Percentiles rank a stretch among this genome's conserved stretches.
Conservation (phyloP, 164 flowering plant genomes). For the Protea cynaroides region DNA sequence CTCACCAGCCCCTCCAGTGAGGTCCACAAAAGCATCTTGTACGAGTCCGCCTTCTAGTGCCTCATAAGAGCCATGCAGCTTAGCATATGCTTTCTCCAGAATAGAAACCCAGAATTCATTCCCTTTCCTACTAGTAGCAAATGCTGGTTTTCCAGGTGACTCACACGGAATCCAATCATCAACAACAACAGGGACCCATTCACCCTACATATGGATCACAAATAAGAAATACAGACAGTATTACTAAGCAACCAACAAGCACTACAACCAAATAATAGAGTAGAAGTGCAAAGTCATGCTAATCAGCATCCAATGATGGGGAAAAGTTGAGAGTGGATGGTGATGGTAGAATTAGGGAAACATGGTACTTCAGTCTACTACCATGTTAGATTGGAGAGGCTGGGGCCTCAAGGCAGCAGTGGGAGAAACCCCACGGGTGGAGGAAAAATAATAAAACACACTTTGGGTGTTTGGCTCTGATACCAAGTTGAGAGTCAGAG, state of each 20-base stretch:
- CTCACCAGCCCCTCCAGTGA: slow-evolving; percentile 99
- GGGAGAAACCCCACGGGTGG: no score
- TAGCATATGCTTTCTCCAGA: slow-evolving; percentile 99
- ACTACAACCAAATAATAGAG: not conserved
- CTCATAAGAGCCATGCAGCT: slow-evolving; percentile 97
- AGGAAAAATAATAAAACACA: no score
- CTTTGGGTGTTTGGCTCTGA: no score
- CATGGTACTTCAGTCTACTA: no score
- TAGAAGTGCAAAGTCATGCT: no score
- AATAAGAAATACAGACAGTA: not conserved
- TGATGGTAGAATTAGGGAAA: no score
- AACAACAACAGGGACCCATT: slow-evolving; percentile 98
- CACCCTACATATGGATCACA: slow-evolving; percentile 51
- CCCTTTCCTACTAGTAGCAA: slow-evolving; percentile 88
- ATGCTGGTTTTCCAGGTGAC: slow-evolving; percentile 91
- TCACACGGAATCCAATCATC: slow-evolving; percentile 99
- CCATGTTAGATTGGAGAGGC: no score
- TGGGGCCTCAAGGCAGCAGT: no score
- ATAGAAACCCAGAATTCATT: slow-evolving; percentile 96
- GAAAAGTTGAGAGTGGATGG: no score
- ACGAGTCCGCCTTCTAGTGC: slow-evolving; percentile 99
- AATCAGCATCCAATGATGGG: no score
- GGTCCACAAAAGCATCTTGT: slow-evolving; percentile 99
- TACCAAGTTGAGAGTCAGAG: no score
- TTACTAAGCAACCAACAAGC: not conserved